Percentiles rank a stretch among this genome's conserved stretches.
phyloP scores from a whole-genome alignment of 2,329 filamentous ascomycete genomes.

The Xylariaceae sp. region DNA sequence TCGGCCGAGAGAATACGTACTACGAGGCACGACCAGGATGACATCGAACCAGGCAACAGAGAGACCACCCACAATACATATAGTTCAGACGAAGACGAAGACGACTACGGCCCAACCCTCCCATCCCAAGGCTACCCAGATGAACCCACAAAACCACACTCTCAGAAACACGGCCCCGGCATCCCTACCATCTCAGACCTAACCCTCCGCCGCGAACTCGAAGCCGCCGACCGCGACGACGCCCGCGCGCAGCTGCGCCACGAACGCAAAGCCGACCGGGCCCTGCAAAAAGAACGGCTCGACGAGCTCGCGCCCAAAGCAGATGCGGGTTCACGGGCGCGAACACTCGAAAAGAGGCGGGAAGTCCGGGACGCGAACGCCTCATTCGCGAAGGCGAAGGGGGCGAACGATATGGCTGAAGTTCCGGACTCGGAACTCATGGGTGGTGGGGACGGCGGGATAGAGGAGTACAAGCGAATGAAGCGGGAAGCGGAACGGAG shows the following conservation, averaged over 20 bases:
- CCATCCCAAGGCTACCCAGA: slow-evolving; percentile 21
- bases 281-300: slow-evolving; percentile 62
- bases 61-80: slow-evolving; percentile 8
- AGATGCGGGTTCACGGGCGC: slow-evolving; percentile 75
- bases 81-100: slow-evolving; percentile 32
- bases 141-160: slow-evolving; percentile 6
- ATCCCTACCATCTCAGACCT: slow-evolving; percentile 74
- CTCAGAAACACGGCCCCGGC: slow-evolving; percentile 45
- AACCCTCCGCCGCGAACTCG: slow-evolving; percentile 49
- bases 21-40: neutral
- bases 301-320: slow-evolving; percentile 81
- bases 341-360: slow-evolving; percentile 78
- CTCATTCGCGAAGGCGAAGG: slow-evolving; percentile 64
- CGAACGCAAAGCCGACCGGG: slow-evolving; percentile 60
- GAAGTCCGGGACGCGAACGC: slow-evolving; percentile 68
- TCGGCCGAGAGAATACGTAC: neutral
- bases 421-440: slow-evolving; percentile 71
- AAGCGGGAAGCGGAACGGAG: slow-evolving; percentile 69
- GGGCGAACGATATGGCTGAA: slow-evolving; percentile 47
- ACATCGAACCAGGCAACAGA: neutral
- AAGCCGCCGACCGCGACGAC: slow-evolving; percentile 44
- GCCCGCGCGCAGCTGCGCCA: slow-evolving; percentile 49
- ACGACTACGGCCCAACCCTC: slow-evolving; percentile 48
- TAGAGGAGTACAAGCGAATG: slow-evolving; percentile 64
- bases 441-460: slow-evolving; percentile 53